Base-by-base conservation (phyloP, 768 basidiomycete genomes). In the Fibroporia radiculosa region DNA sequence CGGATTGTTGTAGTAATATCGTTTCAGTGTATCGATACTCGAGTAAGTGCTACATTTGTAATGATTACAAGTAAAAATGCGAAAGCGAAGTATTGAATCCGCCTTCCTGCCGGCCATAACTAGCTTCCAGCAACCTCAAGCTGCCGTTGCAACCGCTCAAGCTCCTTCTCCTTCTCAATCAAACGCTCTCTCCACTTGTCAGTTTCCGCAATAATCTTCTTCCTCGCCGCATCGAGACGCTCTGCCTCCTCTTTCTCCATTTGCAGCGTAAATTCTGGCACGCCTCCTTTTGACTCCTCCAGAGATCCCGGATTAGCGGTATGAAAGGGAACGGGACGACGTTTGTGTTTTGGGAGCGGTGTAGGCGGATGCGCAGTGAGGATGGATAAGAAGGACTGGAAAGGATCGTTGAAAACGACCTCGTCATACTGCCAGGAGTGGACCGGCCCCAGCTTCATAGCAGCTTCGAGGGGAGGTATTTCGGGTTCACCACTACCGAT, bases 381-480 rank as follows among this genome's bases (percentile, higher is more conserved):
- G 40, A 86, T 71, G 53, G 80, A 78, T 49, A 96, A 75, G 66
- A 98, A 93, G 28, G 80, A 72, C 47, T 87, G 82, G 51, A 84
- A 90, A 1, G 96, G 96, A 55, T 98, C 95, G 58, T 82, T 77
- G 66, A 99, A 98, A 41, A 98, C 90, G 51, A 98, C 77, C 66
- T 99, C 96, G 64, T 98, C 95, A 66, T 98, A 98, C 57, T 98
- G 95, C 93, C 95, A 99, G 0, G 91, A 87, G 61, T 96, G 87
- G 23, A 99, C 90, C 0, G 88, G 85, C 0, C 82, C 84, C 22
- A 72, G 57, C 56, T 79, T 80, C 57, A 77, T 70, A 2, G 84
- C 82, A 19, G 71, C 71, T 13, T 84, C 82, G 6, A 81, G 70
- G 3, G 82, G 72, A 1, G 83, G 81, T 2, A 83, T 77, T 43